Conservation (phyloP, 768 basidiomycete species). For the Phallus indusiatus region DNA sequence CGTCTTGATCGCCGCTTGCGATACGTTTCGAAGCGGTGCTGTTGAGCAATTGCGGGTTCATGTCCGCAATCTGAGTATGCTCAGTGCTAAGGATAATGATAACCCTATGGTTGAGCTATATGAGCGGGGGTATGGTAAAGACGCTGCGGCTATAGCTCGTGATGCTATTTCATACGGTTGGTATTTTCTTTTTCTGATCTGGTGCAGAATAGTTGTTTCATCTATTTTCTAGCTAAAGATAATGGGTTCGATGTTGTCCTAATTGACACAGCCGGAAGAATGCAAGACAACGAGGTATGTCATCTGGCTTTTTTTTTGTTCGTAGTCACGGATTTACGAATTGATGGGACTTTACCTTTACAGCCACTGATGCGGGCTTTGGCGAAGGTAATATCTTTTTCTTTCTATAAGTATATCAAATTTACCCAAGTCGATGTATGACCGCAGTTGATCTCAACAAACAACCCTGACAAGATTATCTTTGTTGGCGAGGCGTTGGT, state of each 20-base stretch:
- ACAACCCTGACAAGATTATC: conserved; percentile 93
- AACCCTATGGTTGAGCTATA: conserved; percentile 77
- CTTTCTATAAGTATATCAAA: background rate
- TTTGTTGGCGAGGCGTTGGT: conserved; percentile 98
- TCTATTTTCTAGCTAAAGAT: conserved; percentile 53
- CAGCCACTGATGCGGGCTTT: conserved; percentile 95
- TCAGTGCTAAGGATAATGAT: conserved; percentile 38
- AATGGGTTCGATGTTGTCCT: conserved; percentile 93
- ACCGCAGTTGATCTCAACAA: conserved; percentile 75
- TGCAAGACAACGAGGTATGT: conserved; percentile 97
- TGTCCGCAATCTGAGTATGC: conserved; percentile 85
- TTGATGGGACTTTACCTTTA: background rate
- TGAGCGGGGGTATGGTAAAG: conserved; percentile 96
- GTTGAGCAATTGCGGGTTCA: conserved; percentile 97
- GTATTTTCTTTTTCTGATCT: conserved; percentile 13
- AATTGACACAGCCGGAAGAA: conserved; percentile 95
- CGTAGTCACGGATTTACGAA: background rate
- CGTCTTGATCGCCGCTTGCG: conserved; percentile 96
- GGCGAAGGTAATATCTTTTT: conserved; percentile 58
- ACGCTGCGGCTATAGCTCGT: conserved; percentile 95
- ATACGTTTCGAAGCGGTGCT: conserved; percentile 96
- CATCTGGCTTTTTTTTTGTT: background rate
- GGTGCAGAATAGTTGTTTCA: conserved; percentile 7
- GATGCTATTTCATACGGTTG: conserved; percentile 88
- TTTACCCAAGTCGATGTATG: conserved; percentile 1